These are phyloP conservation scores for Blastomyces percursus DNA, from an alignment of 2,329 filamentous ascomycete genomes.

Conservation along the genomic window DNA sequence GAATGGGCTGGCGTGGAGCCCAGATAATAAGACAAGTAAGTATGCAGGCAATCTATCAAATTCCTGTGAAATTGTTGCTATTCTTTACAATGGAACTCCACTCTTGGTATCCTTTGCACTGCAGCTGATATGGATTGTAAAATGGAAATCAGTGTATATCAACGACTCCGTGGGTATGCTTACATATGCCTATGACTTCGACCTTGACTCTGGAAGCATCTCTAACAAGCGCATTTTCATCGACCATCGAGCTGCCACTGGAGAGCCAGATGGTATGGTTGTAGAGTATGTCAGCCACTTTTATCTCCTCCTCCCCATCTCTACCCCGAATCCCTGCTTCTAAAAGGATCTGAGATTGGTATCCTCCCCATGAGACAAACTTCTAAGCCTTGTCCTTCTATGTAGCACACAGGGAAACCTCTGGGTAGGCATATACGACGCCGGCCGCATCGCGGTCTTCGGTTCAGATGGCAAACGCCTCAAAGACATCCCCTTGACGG, in stretches of 20 bases:
- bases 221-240: constrained; percentile 64
- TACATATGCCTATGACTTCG: constrained; percentile 67
- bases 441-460: constrained; percentile 27
- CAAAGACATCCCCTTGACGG: constrained; percentile 26
- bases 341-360: not conserved
- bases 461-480: constrained; percentile 23
- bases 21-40: constrained; percentile 51
- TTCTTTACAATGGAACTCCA: constrained; percentile 15
- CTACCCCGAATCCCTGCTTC: not conserved
- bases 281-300: constrained; percentile 23
- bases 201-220: constrained; percentile 48
- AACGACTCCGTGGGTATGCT: constrained; percentile 63
- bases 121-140: not conserved
- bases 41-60: constrained; percentile 11
- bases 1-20: constrained; percentile 74
- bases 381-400: not conserved
- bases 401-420: constrained; percentile 26
- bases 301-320: not conserved
- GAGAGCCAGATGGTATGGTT: constrained; percentile 32
- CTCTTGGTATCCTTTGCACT: not conserved
- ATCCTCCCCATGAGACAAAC: not conserved
- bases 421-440: constrained; percentile 29
- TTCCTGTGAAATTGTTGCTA: constrained; percentile 10
- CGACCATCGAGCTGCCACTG: constrained; percentile 20
- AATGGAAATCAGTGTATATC: constrained; percentile 53